These are phyloP conservation scores for Escovopsis sp. DNA, from an alignment of 2,329 filamentous ascomycete species.

Conservation along the genomic window DNA sequence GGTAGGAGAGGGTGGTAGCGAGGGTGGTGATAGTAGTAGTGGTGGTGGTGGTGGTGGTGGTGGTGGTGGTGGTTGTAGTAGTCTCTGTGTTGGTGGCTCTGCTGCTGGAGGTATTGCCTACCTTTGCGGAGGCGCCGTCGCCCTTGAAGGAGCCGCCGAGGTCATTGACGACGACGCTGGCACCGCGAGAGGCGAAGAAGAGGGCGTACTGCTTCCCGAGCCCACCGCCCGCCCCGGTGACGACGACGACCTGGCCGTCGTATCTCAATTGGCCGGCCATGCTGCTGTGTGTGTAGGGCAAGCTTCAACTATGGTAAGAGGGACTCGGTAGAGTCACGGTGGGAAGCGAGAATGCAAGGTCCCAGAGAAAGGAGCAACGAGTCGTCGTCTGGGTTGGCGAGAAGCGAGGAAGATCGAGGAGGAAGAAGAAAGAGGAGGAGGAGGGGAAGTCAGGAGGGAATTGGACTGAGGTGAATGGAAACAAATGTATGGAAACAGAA, in stretches of 20 bases:
- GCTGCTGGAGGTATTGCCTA: slow-evolving; percentile 20
- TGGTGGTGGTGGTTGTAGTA: neutral
- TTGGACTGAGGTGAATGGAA: too few relatives aligned
- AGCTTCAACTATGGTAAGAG: neutral
- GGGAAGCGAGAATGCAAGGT: neutral
- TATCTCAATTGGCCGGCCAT: slow-evolving; percentile 59
- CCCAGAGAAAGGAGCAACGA: too few relatives aligned
- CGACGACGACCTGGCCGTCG: slow-evolving; percentile 71
- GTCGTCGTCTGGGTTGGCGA: too few relatives aligned
- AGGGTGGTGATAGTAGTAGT: neutral
- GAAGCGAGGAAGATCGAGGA: neutral
- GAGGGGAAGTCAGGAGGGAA: neutral
- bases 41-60: neutral
- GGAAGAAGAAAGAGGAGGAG: neutral
- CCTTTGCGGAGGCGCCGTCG: slow-evolving; percentile 75
- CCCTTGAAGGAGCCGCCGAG: slow-evolving; percentile 87
- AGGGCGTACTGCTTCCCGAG: slow-evolving; percentile 69
- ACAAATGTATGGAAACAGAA: too few relatives aligned
- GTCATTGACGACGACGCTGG: slow-evolving; percentile 93
- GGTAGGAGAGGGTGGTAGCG: neutral
- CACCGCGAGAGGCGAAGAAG: slow-evolving; percentile 85
- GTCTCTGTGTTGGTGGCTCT: neutral
- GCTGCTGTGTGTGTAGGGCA: slow-evolving; percentile 14
- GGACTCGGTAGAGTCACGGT: neutral
- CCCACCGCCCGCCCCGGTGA: slow-evolving; percentile 68